These are phyloP conservation scores for Trametes elegans DNA, from an alignment of 768 basidiomycete species.

Conservation along the genomic window DNA sequence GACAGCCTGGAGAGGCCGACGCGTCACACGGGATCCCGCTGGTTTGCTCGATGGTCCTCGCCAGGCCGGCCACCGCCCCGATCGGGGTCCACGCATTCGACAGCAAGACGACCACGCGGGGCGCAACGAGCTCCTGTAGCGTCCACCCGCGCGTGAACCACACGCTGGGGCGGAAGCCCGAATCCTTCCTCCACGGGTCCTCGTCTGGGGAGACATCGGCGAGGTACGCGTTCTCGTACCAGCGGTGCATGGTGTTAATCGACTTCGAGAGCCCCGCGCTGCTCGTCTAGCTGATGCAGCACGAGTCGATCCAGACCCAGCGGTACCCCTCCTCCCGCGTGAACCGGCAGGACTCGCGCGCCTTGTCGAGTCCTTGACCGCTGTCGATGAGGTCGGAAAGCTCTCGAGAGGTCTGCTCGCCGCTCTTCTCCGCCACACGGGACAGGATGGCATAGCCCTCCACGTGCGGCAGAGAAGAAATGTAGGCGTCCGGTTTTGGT, in stretches of 20 bases:
- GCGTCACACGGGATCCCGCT: neutral
- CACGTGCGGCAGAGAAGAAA: no score
- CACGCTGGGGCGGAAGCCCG: slow-evolving; percentile 13
- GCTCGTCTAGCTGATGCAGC: slow-evolving; percentile 21
- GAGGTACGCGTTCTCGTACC: slow-evolving; percentile 13
- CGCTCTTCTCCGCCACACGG: slow-evolving; percentile 3
- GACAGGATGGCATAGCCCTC: slow-evolving; percentile 14
- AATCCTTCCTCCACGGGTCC: slow-evolving; percentile 8
- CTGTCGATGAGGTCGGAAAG: neutral
- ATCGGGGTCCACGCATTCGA: slow-evolving; percentile 7
- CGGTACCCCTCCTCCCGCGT: slow-evolving; percentile 9
- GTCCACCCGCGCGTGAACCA: slow-evolving; percentile 19
- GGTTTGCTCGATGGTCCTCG: neutral
- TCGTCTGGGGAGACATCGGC: slow-evolving; percentile 13
- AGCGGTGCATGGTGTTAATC: slow-evolving; percentile 18
- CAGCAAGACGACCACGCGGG: slow-evolving; percentile 1
- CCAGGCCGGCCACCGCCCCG: slow-evolving; percentile 3
- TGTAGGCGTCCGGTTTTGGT: no score
- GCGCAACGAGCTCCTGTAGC: slow-evolving; percentile 19
- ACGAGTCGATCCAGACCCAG: slow-evolving; percentile 17
- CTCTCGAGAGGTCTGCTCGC: neutral
- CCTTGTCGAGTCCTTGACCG: neutral
- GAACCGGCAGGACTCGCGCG: slow-evolving; percentile 6
- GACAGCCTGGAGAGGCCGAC: neutral
- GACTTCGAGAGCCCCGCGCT: slow-evolving; percentile 16